A percentile compares a stretch with the other conserved stretches of the same genome.
Conservation (phyloP, 2,329 filamentous ascomycete species). For the Dothideomycetidae sp. region DNA sequence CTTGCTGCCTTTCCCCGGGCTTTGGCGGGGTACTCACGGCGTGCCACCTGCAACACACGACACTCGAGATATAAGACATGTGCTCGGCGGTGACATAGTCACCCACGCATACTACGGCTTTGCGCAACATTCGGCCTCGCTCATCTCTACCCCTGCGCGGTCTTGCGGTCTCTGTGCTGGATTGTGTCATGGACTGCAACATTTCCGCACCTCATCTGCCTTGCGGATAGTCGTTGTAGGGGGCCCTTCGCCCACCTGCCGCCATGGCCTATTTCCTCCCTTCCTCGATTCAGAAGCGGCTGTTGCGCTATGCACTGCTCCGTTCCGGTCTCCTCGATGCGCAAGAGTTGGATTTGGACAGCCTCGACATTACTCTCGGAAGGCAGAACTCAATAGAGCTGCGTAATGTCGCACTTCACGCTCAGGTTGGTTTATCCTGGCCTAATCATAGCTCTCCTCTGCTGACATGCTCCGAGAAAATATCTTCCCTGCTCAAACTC, state of each 20-base stretch:
- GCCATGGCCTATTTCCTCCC: slow-evolving; percentile 48
- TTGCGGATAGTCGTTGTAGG: slow-evolving; percentile 1
- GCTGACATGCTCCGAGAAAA: slow-evolving; percentile 45
- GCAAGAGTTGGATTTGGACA: slow-evolving; percentile 71
- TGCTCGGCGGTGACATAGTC: slow-evolving; percentile 2
- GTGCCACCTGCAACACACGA: not conserved
- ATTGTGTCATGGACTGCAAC: not conserved
- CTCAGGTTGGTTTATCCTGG: slow-evolving; percentile 44
- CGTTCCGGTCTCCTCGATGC: slow-evolving; percentile 78
- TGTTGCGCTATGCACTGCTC: slow-evolving; percentile 74
- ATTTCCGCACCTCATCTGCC: not conserved
- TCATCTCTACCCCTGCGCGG: slow-evolving; percentile 1
- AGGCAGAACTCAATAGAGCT: slow-evolving; percentile 73
- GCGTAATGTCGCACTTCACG: slow-evolving; percentile 66
- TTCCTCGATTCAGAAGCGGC: slow-evolving; percentile 68
- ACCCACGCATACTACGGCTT: no score
- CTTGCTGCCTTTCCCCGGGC: not conserved
- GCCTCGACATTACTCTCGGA: slow-evolving; percentile 70
- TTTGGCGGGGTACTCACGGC: not conserved
- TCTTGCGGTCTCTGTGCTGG: not conserved
- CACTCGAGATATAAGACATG: not conserved
- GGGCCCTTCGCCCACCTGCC: not conserved
- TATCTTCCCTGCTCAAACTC: slow-evolving; percentile 59
- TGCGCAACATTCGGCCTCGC: slow-evolving; percentile 9
- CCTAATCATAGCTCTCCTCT: slow-evolving; percentile 13